Base-by-base conservation (phyloP, 805 yeast species). In the Pichia nakasei region DNA sequence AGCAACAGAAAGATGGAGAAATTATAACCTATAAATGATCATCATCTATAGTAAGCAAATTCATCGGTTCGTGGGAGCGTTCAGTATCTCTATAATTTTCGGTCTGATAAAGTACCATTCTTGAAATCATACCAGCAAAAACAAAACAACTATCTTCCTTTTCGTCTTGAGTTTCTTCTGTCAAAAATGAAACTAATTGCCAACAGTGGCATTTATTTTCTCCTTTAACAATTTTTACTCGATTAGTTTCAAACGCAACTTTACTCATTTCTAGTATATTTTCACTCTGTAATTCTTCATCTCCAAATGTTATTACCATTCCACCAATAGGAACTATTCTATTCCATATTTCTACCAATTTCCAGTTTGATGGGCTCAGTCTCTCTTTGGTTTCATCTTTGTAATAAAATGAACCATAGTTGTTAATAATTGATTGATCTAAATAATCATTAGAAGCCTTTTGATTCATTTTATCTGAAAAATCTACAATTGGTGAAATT, bases 61-160 rank as follows among this genome's bases (percentile, higher is more conserved):
- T 60, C 64, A 63, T 54, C 0, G 66, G 66, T 46, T 57, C 64
- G 19, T 51, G 44, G 3, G 59, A 46, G 1, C 42, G 19, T 1
- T 45, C 37, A 0, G 60, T 57, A 22, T 53, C 52, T 35, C 60
- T 49, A 40, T 65, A 66, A 1, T 45, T 38, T 17, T 49, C 46
- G 6, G 68, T 60, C 32, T 60, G 59, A 71, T 73, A 70, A 20
- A 72, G 57, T 5, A 67, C 51, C 70, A 72, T 66, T 35, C 74
- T 50, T 1, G 76, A 68, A 4, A 73, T 50, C 33, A 65, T 59
- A 6, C 66, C 66, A 3, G 73, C 61, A 34, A 66, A 52, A 3
- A 57, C 45, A 35, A 67, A 66, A 18, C 72, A 54, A 26, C 73
- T 70, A 26, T 60, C 67, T 41, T 68, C 71, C 44, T 73, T 66